Evolutionary conservation across 148 eudicot genomes (phyloP), one percentile per base, ranked within the genome.

Genomic region (Chenopodium quinoa): DNA sequence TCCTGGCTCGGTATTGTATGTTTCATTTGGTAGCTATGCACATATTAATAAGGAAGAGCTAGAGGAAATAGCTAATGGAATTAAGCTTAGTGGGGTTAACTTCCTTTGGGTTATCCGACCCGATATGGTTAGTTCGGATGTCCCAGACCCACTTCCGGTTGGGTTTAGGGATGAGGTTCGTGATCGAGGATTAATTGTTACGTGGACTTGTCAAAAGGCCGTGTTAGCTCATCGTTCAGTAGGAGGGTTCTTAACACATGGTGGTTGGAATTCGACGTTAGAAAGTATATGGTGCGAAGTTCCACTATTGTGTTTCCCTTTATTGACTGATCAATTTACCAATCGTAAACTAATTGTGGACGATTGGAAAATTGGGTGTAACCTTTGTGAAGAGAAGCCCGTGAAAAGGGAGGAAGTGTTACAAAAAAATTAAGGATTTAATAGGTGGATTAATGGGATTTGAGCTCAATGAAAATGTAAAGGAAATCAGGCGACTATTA

Each of bases 11-110:
- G 94, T 93, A 17, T 75, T 93, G 60, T 93, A 90, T 34, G 82
- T 91, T 8, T 92, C 97, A 0, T 92, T 92, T 46, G 97, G 97
- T 63, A 93, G 97, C 81, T 90, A 90, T 65, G 94, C 92, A 23
- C 93, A 91, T 80, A 77, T 87, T 22, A 73, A 83, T 9, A 89
- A 84, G 54, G 73, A 69, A 0, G 88, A 81, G 1, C 76, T 91
- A 5, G 75, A 46, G 22, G 92, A 87, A 29, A 83, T 93, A 75
- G 94, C 93, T 9, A 25, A 79, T 40, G 97, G 97, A 20, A 84
- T 93, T 8, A 67, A 77, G 12, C 83, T 63, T 0, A 91, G 94
- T 78, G 58, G 78, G 64, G 84, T 87, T 4, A 80, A 81, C 29
- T 92, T 92, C 80, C 80, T 92, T 32, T 91, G 97, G 97, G 94